Base-by-base conservation (phyloP, 2,329 filamentous ascomycete species). In the Clathrospora elynae region DNA sequence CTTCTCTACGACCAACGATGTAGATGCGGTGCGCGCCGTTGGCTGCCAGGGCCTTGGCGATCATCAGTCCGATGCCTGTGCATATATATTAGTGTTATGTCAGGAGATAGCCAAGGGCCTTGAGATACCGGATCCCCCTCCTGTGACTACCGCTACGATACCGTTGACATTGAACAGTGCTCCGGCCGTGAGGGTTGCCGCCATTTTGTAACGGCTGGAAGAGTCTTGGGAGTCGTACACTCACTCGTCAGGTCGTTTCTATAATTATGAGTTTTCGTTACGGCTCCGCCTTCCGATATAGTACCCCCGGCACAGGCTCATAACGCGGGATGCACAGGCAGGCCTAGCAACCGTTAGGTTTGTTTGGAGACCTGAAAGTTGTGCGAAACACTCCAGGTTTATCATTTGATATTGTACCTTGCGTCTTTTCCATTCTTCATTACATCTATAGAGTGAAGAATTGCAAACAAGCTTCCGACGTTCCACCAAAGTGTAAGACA, bases 101-200 rank as follows among this genome's bases (percentile, higher is more conserved):
- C 22, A 9, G 12, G 16, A 6, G 4, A 13, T 22, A n/a, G n/a
- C n/a, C n/a, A n/a, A n/a, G n/a, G n/a, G n/a, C n/a, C n/a, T n/a
- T 25, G 12, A 19, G 18, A 7, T 52, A 57, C 55, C 56, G 11
- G 47, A 49, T 30, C 56, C 57, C 10, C 56, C 57, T 26, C 57
- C 57, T 5, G 57, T 60, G 19, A 61, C 43, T 7, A 61, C 57
- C 8, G 53, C 54, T 3, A 61, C 48, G 1, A 61, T 30, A 12
- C 52, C 47, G 6, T 56, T 46, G 30, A 57, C 54, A 12, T 42
- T 49, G 53, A 59, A 59, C 26, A 59, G 49, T 8, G 38, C 24
- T 6, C 13, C 26, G n/a, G 46, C 53, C 26, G 35, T 41, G n/a
- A 57, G 23, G 16, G 46, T 38, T 5, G 35, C 22, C 4, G 40